Evolutionary conservation across 2,329 filamentous ascomycete genomes (phyloP).

Genomic region (Paraphoma chrysanthemicola): DNA sequence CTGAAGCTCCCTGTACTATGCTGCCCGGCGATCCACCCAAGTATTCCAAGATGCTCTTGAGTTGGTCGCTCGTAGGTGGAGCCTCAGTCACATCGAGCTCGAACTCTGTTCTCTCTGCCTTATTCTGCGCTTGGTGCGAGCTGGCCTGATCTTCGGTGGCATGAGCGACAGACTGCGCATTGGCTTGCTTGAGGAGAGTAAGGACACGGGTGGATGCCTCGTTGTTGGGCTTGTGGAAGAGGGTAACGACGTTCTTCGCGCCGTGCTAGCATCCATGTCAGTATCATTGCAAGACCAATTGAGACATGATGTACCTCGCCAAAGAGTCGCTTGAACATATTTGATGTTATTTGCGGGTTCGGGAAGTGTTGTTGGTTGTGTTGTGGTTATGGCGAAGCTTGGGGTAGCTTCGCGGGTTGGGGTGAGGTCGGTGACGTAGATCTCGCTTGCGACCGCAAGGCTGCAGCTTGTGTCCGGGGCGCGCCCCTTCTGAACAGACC

Average conservation of each 20-base stretch:
- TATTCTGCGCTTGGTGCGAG: conserved; percentile 67
- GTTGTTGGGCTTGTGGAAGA: conserved; percentile 87
- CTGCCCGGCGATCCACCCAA: conserved; percentile 66
- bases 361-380: background rate
- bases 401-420: background rate
- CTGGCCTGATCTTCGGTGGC: conserved; percentile 78
- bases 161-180: conserved; percentile 70
- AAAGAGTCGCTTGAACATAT: conserved; percentile 56
- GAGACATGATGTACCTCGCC: conserved; percentile 49
- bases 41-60: conserved; percentile 85
- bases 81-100: conserved; percentile 85
- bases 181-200: conserved; percentile 80
- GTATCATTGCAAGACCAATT: background rate
- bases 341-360: conserved; percentile 14
- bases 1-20: conserved; percentile 76
- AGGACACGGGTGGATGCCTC: conserved; percentile 76
- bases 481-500: no score
- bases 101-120: conserved; percentile 72
- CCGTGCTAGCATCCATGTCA: conserved; percentile 42
- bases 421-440: conserved; percentile 37
- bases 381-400: conserved; percentile 5
- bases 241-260: conserved; percentile 81
- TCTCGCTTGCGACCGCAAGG: conserved; percentile 15
- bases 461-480: background rate
- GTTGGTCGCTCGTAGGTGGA: conserved; percentile 80